These are phyloP conservation scores for Amanita thiersii DNA, from an alignment of 768 basidiomycete species.

Conservation along the genomic window DNA sequence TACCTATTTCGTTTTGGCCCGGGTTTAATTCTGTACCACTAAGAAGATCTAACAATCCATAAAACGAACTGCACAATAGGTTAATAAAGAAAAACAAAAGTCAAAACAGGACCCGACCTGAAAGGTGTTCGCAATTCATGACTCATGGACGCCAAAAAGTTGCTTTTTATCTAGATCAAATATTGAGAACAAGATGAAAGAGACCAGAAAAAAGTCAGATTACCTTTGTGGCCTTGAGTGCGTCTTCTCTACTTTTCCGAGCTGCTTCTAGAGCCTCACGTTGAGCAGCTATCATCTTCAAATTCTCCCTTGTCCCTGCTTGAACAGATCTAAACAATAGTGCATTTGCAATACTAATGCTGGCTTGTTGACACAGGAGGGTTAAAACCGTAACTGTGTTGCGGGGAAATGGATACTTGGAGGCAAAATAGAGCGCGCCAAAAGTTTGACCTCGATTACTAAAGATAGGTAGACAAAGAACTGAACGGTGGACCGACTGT, in stretches of 20 bases:
- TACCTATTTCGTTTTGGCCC: constrained; percentile 66
- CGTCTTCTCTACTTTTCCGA: constrained; percentile 62
- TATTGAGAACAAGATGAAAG: background rate
- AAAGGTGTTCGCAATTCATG: constrained; percentile 75
- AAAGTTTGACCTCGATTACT: constrained; percentile 72
- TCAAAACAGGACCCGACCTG: constrained; percentile 32
- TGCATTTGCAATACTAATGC: constrained; percentile 68
- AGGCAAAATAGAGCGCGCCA: constrained; percentile 60
- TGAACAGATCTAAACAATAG: constrained; percentile 70
- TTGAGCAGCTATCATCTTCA: constrained; percentile 73
- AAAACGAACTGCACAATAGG: constrained; percentile 48
- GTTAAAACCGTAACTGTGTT: constrained; percentile 55
- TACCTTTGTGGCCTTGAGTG: constrained; percentile 66
- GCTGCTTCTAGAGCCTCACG: constrained; percentile 63
- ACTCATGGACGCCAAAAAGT: constrained; percentile 71
- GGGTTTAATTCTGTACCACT: constrained; percentile 63
- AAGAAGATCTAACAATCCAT: constrained; percentile 67
- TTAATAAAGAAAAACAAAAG: background rate
- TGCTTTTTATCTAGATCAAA: constrained; percentile 57
- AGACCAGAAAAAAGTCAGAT: background rate
- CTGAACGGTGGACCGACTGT: constrained; percentile 50
- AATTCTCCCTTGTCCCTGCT: constrained; percentile 62
- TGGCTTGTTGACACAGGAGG: constrained; percentile 65
- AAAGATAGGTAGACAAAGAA: constrained; percentile 64
- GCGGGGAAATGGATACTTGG: constrained; percentile 55